A percentile compares a stretch with the other conserved stretches of the same genome.
phyloP scores from a whole-genome alignment of 2,329 filamentous ascomycete species.

The Juglanconis oblonga region DNA sequence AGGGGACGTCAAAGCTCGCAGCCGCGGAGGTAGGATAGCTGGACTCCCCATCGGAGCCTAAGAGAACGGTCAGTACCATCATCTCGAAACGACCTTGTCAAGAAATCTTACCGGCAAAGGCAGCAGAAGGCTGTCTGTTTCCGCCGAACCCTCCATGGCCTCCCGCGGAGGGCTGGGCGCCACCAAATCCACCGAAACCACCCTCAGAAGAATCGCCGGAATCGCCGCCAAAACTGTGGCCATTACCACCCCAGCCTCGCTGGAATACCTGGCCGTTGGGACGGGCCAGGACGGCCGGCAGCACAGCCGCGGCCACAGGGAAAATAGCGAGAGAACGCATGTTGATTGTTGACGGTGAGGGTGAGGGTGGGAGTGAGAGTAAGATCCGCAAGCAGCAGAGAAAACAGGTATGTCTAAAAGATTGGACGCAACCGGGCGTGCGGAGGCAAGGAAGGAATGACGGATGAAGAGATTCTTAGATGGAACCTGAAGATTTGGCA shows the following conservation, averaged over 20 bases:
- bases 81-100: neutral
- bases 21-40: neutral
- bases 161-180: neutral
- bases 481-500: neutral
- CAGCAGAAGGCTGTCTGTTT: neutral
- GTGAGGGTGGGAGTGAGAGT: neutral
- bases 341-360: neutral
- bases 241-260: constrained; percentile 1
- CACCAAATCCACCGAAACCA: constrained; percentile 2
- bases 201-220: neutral
- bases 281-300: constrained; percentile 4
- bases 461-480: neutral
- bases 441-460: constrained; percentile 7
- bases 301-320: constrained; percentile 8
- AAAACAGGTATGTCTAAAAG: neutral
- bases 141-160: neutral
- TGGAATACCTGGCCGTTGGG: constrained; percentile 4
- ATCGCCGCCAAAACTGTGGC: neutral
- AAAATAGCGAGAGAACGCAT: constrained; percentile 6
- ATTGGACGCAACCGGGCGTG: constrained; percentile 16
- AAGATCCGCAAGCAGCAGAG: neutral
- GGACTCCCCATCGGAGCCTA: neutral
- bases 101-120: neutral
- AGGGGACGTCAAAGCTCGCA: neutral
- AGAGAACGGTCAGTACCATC: neutral